Percentiles rank a stretch among this genome's conserved stretches.
Evolutionary conservation across 2,329 filamentous ascomycete species (phyloP).

Genomic region (Trichoderma sp.): DNA sequence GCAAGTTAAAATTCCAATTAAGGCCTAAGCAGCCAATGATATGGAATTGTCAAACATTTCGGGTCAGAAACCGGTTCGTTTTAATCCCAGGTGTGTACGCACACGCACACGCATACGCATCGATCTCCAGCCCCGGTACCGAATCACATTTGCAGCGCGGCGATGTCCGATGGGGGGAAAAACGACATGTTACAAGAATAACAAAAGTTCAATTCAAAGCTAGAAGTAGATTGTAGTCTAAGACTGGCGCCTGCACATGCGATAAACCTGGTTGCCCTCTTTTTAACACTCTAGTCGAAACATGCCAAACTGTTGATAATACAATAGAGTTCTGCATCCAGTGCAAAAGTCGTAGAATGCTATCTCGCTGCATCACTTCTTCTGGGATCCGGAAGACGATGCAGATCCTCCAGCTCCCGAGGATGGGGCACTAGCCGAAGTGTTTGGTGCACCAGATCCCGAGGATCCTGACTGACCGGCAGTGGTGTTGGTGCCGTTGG

Average conservation of each 20-base stretch:
- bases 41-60: background rate
- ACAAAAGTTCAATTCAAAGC: background rate
- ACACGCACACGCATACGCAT: background rate
- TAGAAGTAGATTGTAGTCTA: slow-evolving; percentile 12
- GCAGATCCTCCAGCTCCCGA: background rate
- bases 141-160: background rate
- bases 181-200: background rate
- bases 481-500: slow-evolving; percentile 10
- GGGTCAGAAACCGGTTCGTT: background rate
- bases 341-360: background rate
- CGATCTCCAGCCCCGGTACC: background rate
- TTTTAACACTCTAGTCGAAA: background rate
- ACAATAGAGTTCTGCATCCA: background rate
- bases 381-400: background rate
- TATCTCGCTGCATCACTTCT: background rate
- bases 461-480: slow-evolving; percentile 6
- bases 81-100: background rate
- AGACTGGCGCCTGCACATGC: background rate
- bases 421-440: background rate
- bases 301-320: background rate
- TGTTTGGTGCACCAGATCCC: slow-evolving; percentile 2
- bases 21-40: background rate
- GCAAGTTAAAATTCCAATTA: background rate
- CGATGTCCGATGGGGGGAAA: background rate
- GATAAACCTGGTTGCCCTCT: background rate